phyloP scores from a whole-genome alignment of 805 yeast genomes.

The Starmera pachycereana region DNA sequence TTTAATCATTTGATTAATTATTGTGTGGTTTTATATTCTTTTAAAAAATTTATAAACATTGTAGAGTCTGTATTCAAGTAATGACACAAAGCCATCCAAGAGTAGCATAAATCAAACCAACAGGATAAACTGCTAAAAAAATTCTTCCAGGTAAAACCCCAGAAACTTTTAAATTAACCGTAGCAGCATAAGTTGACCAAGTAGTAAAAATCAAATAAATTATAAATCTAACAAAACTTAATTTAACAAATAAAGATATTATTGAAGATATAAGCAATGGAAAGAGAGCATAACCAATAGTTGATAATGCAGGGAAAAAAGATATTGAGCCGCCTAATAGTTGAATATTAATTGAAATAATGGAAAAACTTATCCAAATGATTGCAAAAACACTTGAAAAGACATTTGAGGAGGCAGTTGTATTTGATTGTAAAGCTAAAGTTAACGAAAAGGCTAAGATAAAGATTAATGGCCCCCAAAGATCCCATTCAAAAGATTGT shows the following conservation, averaged over 20 bases:
- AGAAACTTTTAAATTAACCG: slow-evolving; percentile 45
- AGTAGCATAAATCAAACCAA: slow-evolving; percentile 49
- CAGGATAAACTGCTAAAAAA: slow-evolving; percentile 55
- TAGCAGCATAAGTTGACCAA: slow-evolving; percentile 60
- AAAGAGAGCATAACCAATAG: slow-evolving; percentile 61
- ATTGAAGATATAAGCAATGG: slow-evolving; percentile 49
- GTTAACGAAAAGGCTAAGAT: slow-evolving; percentile 44
- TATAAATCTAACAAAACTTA: slow-evolving; percentile 38
- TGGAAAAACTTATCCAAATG: slow-evolving; percentile 51
- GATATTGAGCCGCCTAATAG: slow-evolving; percentile 51
- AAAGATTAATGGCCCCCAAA: slow-evolving; percentile 67
- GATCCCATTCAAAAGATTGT: slow-evolving; percentile 38
- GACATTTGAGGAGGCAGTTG: slow-evolving; percentile 34
- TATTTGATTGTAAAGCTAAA: slow-evolving; percentile 21
- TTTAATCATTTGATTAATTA: too few species aligned
- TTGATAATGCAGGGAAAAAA: slow-evolving; percentile 57
- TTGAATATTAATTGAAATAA: slow-evolving; percentile 57
- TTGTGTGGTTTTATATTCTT: too few species aligned
- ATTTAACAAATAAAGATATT: slow-evolving; percentile 35
- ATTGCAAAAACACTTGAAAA: slow-evolving; percentile 56
- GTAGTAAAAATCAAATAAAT: slow-evolving; percentile 35
- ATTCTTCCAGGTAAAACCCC: slow-evolving; percentile 58
- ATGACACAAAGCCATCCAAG: slow-evolving; percentile 61
- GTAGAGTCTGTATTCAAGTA: slow-evolving; percentile 22
- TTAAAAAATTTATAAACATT: too few species aligned